A percentile compares a stretch with the other conserved stretches of the same genome.
Evolutionary conservation across 1,139 yeast species (phyloP).

Genomic region (Blastobotrys capitulatus): DNA sequence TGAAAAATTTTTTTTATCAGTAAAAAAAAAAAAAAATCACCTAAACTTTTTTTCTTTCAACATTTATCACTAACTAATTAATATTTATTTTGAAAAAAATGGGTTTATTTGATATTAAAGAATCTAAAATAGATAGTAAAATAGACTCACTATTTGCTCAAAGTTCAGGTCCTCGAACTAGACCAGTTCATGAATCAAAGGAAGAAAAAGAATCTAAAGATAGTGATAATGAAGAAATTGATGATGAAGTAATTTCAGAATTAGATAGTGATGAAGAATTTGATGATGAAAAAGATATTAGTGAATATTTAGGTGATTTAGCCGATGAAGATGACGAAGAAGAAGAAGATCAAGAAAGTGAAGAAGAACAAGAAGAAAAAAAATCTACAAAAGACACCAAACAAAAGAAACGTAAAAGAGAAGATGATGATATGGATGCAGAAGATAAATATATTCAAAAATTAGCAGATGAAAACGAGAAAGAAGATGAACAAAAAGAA

Average conservation of each 20-base stretch:
- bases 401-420: slow-evolving; percentile 23
- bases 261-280: slow-evolving; percentile 24
- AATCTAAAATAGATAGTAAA: slow-evolving; percentile 15
- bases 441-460: slow-evolving; percentile 22
- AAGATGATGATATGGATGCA: slow-evolving; percentile 25
- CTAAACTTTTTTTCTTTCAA: too few species aligned
- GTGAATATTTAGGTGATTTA: slow-evolving; percentile 5
- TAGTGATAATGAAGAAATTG: slow-evolving; percentile 17
- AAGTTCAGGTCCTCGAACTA: slow-evolving; percentile 30
- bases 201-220: slow-evolving; percentile 16
- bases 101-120: slow-evolving; percentile 8
- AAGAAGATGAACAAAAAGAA: slow-evolving; percentile 24
- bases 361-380: background rate
- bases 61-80: background rate
- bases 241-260: slow-evolving; percentile 22
- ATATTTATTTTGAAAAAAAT: background rate
- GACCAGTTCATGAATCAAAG: slow-evolving; percentile 11
- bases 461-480: slow-evolving; percentile 19
- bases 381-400: slow-evolving; percentile 17
- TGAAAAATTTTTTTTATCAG: too few species aligned
- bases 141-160: slow-evolving; percentile 24
- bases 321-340: slow-evolving; percentile 20
- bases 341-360: slow-evolving; percentile 5
- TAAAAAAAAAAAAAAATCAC: too few species aligned
- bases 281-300: slow-evolving; percentile 20